Conservation (phyloP, 139 green algal species). For the Asterochloris erici region DNA sequence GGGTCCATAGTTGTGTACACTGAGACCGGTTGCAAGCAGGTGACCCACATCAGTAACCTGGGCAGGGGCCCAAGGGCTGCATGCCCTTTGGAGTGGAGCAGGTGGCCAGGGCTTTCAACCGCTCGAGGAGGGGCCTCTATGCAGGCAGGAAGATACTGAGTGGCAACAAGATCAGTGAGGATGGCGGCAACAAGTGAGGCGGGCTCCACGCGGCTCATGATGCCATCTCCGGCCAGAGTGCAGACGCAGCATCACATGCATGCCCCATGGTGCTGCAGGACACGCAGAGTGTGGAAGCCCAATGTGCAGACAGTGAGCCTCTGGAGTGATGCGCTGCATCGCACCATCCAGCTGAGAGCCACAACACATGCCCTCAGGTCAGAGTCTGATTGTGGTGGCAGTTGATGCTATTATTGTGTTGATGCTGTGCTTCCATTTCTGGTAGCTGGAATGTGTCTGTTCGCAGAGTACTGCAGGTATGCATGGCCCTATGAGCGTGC, state of each 20-base stretch:
- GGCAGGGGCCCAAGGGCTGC: too few relatives aligned
- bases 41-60: too few relatives aligned
- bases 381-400: not conserved
- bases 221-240: not conserved
- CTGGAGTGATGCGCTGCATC: conserved; percentile 66
- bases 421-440: not conserved
- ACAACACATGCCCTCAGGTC: conserved; percentile 74
- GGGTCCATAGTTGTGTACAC: too few relatives aligned
- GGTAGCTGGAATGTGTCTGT: too few relatives aligned
- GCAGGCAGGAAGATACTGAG: conserved; percentile 56
- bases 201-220: not conserved
- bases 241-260: not conserved
- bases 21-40: too few relatives aligned
- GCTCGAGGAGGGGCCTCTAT: conserved; percentile 54
- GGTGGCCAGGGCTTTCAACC: conserved; percentile 7
- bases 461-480: too few relatives aligned
- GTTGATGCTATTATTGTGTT: not conserved
- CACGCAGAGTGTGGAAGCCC: conserved; percentile 66
- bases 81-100: conserved; percentile 10
- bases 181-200: conserved; percentile 80
- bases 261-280: conserved; percentile 38
- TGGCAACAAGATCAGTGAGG: conserved; percentile 82
- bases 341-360: conserved; percentile 60
- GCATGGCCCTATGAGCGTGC: not conserved
- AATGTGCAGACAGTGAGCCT: conserved; percentile 75